Evolutionary conservation across 768 basidiomycete genomes (phyloP), one percentile per base, ranked within the genome.

Genomic region (Amylocystis lapponica): DNA sequence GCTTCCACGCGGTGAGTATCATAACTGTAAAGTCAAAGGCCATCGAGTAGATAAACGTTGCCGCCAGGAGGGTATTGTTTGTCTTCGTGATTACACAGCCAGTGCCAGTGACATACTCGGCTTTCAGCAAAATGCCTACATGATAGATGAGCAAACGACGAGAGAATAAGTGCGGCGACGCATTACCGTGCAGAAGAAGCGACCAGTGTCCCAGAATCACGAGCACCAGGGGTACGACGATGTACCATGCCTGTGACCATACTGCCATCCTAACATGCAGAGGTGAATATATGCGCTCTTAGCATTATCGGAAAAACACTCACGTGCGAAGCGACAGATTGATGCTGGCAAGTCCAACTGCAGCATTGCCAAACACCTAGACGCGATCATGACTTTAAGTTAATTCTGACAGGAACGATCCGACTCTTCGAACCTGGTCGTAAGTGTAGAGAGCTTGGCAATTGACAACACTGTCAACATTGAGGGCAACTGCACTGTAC

Each of bases 11-110:
- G 40, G 77, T 84, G 50, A 86, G 61, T 27, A 67, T 51, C 35
- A 86, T 69, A 40, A 85, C 80, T 32, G 72, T 45, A 27, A 85
- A 65, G 60, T 86, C 85, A 56, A 86, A 83, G 54, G 66, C 64
- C 84, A 86, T 86, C 26, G 81, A 78, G 52, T 86, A 86, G 23
- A 85, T 79, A 58, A 85, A 86, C 4, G 79, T 79, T 2, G 80
- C 77, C 4, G 80, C 78, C 25, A 85, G 70, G 39, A 84, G 63
- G 13, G 57, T 76, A 57, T 76, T 86, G 54, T 81, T 72, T 5
- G 81, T 82, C 23, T 71, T 56, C 2, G 68, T 65, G 42, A 86
- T 82, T 2, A 67, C 62, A 55, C 84, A 86, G 0, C 71, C 68
- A 16, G 66, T 63, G 9, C 58, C 66, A 11, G 69, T 64, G 22